phyloP scores from a whole-genome alignment of 2,329 filamentous ascomycete genomes.

The Apiospora arundinis region DNA sequence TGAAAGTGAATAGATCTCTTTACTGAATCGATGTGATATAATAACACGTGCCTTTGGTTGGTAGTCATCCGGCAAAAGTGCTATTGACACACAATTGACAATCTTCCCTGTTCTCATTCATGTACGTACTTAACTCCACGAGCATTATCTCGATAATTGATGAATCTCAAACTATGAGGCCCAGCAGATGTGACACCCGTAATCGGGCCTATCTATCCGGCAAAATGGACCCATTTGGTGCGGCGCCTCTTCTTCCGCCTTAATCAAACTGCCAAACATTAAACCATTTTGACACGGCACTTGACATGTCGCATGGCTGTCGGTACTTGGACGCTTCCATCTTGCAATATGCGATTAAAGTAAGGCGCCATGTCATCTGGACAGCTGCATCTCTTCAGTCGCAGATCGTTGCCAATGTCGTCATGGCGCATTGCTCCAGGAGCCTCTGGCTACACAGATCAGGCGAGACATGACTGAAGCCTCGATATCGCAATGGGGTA shows the following conservation, averaged over 20 bases:
- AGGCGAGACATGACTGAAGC: background rate
- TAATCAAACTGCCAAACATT: background rate
- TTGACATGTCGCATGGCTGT: background rate
- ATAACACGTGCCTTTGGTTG: too few species aligned
- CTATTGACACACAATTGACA: too few species aligned
- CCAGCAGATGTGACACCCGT: background rate
- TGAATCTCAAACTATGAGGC: background rate
- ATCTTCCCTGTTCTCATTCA: too few species aligned
- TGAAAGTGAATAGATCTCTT: too few species aligned
- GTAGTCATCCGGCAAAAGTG: too few species aligned
- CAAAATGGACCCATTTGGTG: background rate
- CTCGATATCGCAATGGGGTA: background rate
- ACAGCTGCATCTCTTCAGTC: background rate
- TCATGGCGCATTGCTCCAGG: background rate
- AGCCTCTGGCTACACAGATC: background rate
- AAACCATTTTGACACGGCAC: background rate
- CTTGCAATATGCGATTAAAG: too few species aligned
- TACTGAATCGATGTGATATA: too few species aligned
- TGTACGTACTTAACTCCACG: too few species aligned
- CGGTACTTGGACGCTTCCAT: background rate
- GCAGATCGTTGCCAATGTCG: conserved; percentile 7
- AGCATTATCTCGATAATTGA: too few species aligned
- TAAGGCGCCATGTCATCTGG: background rate
- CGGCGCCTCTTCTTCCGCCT: background rate
- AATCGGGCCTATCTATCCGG: background rate